Conservation (phyloP, 140 eudicot species). For the Stevia rebaudiana region DNA sequence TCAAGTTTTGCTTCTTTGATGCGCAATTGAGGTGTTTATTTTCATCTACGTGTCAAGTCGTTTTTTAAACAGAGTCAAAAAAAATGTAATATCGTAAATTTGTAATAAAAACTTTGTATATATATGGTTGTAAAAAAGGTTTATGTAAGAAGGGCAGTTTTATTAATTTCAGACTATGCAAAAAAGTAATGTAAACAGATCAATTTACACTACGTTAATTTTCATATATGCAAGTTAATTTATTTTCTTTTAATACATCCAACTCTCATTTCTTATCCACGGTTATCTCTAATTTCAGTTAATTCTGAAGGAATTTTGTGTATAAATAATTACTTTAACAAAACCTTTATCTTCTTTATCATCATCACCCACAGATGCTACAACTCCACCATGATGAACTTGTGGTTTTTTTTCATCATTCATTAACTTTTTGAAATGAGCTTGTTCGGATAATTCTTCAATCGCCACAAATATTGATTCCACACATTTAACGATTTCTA, state of each 20-base stretch:
- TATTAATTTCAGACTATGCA: conserved; percentile 4
- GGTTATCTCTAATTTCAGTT: not conserved
- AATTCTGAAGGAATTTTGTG: conserved; percentile 1
- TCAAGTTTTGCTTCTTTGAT: too few relatives aligned
- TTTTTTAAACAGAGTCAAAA: too few relatives aligned
- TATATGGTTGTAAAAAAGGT: not conserved
- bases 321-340: conserved; percentile 7
- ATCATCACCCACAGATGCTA: not conserved
- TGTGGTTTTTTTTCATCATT: conserved; percentile 5
- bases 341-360: conserved; percentile 9
- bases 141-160: not conserved
- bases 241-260: not conserved
- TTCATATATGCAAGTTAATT: not conserved
- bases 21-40: too few relatives aligned
- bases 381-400: conserved; percentile 10
- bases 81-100: too few relatives aligned
- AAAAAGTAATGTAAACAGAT: not conserved
- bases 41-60: too few relatives aligned
- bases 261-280: conserved; percentile 2
- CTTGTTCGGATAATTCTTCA: conserved; percentile 48
- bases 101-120: too few relatives aligned
- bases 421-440: conserved; percentile 30
- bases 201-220: not conserved
- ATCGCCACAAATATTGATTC: conserved; percentile 44
- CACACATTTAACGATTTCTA: conserved; percentile 44